Evolutionary conservation across 106 monocot species (phyloP).

Genomic region (Allium sativum): DNA sequence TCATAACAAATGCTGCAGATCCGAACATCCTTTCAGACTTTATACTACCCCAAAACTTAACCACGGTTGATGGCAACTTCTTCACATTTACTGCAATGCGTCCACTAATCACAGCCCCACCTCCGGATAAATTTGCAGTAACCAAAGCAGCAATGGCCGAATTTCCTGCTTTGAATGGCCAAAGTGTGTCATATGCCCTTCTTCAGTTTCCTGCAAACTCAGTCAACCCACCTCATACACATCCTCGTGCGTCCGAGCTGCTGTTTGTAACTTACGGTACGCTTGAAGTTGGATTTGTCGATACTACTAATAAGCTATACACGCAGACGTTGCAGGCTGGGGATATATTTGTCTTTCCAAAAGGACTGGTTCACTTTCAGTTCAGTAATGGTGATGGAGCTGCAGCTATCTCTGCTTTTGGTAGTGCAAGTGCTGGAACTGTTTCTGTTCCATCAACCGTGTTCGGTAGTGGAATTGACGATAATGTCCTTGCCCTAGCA

Average conservation of each 20-base stretch:
- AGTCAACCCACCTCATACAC: slow-evolving; percentile 11
- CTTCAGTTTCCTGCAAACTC: background rate
- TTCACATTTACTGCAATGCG: slow-evolving; percentile 15
- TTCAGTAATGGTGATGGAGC: background rate
- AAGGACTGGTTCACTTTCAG: slow-evolving; percentile 15
- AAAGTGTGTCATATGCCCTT: slow-evolving; percentile 12
- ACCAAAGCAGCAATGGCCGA: slow-evolving; percentile 3
- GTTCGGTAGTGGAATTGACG: slow-evolving; percentile 13
- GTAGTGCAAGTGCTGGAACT: slow-evolving; percentile 12
- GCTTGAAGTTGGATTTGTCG: too few relatives aligned
- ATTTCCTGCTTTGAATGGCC: slow-evolving; percentile 15
- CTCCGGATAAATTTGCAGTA: background rate
- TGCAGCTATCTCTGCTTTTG: slow-evolving; percentile 14
- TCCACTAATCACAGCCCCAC: background rate
- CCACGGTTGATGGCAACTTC: background rate
- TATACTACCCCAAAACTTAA: background rate
- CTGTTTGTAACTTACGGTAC: background rate
- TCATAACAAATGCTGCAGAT: slow-evolving; percentile 3
- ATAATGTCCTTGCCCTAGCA: slow-evolving; percentile 2
- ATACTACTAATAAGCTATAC: too few relatives aligned
- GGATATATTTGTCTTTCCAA: slow-evolving; percentile 2
- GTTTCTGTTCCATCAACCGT: slow-evolving; percentile 5
- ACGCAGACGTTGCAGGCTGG: too few relatives aligned
- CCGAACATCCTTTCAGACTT: slow-evolving; percentile 16
- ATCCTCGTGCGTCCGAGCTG: slow-evolving; percentile 12